Conservation (phyloP, 345 rosid genomes). For the Citrus cavaleriei region DNA sequence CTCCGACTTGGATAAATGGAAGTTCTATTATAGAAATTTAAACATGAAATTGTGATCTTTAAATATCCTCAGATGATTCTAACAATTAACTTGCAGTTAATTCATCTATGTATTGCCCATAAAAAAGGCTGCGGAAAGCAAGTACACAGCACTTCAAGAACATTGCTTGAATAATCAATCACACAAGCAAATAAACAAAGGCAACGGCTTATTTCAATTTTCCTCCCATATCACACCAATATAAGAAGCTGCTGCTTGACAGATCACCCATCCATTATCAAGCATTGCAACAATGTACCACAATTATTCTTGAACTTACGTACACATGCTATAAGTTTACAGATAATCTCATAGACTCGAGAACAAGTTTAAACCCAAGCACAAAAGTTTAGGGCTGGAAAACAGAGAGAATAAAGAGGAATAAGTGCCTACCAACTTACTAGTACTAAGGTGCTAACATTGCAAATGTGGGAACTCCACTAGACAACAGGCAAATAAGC, state of each 20-base stretch:
- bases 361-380: not conserved
- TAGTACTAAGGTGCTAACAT: not conserved
- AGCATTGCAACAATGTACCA: not conserved
- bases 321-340: not conserved
- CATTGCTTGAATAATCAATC: not conserved
- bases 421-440: not conserved
- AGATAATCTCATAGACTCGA: not conserved
- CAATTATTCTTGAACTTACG: not conserved
- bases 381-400: not conserved
- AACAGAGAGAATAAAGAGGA: not conserved
- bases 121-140: not conserved
- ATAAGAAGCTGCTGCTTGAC: not conserved
- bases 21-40: too few species aligned
- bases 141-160: not conserved
- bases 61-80: too few species aligned
- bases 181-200: not conserved
- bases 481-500: not conserved
- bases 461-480: not conserved
- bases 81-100: too few species aligned
- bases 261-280: not conserved
- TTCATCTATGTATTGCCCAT: not conserved
- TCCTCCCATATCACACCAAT: not conserved
- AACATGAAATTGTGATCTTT: too few species aligned
- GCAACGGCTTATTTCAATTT: not conserved
- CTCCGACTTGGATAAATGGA: too few species aligned